Conservation (phyloP, 2,329 filamentous ascomycete species). For the Alternaria brassicae region DNA sequence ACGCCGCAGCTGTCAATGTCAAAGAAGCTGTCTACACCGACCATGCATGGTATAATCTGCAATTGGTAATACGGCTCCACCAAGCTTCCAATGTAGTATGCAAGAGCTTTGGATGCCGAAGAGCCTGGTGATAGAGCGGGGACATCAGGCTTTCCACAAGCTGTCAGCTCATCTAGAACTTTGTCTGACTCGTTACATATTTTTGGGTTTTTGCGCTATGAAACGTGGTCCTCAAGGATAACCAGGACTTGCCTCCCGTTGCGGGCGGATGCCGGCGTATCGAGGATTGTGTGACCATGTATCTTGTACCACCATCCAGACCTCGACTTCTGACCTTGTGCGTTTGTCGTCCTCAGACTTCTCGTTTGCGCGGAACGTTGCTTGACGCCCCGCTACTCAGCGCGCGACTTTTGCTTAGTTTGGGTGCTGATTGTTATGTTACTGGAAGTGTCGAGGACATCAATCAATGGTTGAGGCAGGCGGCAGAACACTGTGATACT, state of each 20-base stretch:
- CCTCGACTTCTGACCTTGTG: constrained; percentile 20
- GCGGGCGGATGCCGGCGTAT: constrained; percentile 21
- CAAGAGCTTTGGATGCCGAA: constrained; percentile 2
- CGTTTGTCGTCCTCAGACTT: background rate
- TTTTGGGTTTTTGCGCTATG: constrained; percentile 21
- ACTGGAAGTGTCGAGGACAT: background rate
- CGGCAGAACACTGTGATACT: background rate
- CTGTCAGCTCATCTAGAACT: constrained; percentile 30
- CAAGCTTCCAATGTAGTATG: constrained; percentile 1
- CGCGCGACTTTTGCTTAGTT: background rate
- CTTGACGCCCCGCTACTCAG: constrained; percentile 2
- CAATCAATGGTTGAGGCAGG: background rate
- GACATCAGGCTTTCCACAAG: constrained; percentile 16
- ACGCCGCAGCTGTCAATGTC: constrained; percentile 6
- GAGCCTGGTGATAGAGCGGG: constrained; percentile 20
- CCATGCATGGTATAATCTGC: constrained; percentile 3
- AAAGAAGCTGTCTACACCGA: constrained; percentile 12
- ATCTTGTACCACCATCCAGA: constrained; percentile 15
- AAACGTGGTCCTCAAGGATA: constrained; percentile 21
- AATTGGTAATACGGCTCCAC: constrained; percentile 6
- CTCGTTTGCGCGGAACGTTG: constrained; percentile 5
- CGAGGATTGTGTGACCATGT: constrained; percentile 23
- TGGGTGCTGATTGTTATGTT: background rate
- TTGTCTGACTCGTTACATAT: constrained; percentile 31
- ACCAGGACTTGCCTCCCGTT: constrained; percentile 21